Base-by-base conservation (phyloP, 2,329 filamentous ascomycete genomes). In the Colletotrichum chlorophyti region DNA sequence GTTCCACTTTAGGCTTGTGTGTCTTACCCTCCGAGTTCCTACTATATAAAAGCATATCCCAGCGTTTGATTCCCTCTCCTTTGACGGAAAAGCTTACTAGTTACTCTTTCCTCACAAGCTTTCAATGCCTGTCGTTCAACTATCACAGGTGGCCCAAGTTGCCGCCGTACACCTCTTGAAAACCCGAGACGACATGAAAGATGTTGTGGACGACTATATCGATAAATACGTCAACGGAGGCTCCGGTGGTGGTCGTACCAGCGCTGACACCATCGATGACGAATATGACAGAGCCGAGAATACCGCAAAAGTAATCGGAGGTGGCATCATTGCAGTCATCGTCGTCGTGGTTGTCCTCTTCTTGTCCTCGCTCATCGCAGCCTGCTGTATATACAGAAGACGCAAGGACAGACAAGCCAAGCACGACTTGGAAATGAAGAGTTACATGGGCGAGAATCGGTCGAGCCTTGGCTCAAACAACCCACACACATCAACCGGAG, bases 351-450 rank as follows among this genome's bases (percentile, higher is more conserved):
- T 52, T 2, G 38, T 52, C 7, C 15, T 52, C 3, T 12, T 52
- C 29, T 34, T 52, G 37, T 32, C 37, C 1, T 52, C 49, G 4
- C 21, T 43, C 9, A 27, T 52, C 12, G 37, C 38, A 4, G 49
- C 15, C 5, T 52, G 49, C 31, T 43, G 37, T 1, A 35, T 52
- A 17, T 42, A 38, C 21, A 52, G 38, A 27, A 27, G 19, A n/a
- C 49, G 38, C 29, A 43, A 52, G 11, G 38, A 52, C n/a, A 34
- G 38, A 3, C 19, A 35, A 26, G 37, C 27, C n/a, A 27, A 43
- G 21, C 37, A 35, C 8, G 37, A 52, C 6, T n/a, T 43, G 27
- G 49, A 52, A 21, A 52, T 52, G 49, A 52, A 34, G 26, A 52
- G 35, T 3, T 29, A 43, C 27, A 52, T 52, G 49, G 49, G 49